Conservation (phyloP, 1,139 yeast genomes). For the Geotrichum reessii region DNA sequence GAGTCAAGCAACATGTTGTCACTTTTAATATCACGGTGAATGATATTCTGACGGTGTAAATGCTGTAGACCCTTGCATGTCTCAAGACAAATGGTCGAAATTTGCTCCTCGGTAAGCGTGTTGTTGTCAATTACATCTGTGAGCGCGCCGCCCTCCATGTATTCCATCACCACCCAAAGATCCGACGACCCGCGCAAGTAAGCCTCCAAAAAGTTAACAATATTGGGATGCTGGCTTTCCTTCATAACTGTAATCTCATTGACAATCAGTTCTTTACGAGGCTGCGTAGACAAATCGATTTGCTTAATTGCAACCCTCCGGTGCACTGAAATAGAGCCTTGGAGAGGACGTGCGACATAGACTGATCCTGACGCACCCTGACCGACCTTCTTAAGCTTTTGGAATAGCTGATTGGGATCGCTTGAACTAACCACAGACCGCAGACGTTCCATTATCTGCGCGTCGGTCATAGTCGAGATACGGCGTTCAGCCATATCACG, state of each 20-base stretch:
- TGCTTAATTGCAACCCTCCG: conserved; percentile 75
- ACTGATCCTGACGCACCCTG: conserved; percentile 99
- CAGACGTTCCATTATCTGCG: conserved; percentile 78
- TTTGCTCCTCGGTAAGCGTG: conserved; percentile 77
- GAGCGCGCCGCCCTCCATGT: conserved; percentile 84
- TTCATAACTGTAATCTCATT: conserved; percentile 93
- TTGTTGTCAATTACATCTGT: conserved; percentile 83
- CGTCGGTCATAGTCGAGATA: conserved; percentile 71
- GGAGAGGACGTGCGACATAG: conserved; percentile 64
- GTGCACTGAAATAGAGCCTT: conserved; percentile 29
- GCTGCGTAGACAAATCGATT: conserved; percentile 89
- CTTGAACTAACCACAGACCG: conserved; percentile 74
- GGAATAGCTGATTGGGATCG: conserved; percentile 82
- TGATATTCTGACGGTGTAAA: conserved; percentile 83
- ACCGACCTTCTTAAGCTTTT: conserved; percentile 92
- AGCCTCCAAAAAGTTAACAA: conserved; percentile 87
- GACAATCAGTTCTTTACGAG: conserved; percentile 88
- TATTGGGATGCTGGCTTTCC: conserved; percentile 82
- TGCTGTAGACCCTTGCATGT: conserved; percentile 89
- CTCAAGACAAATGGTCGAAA: conserved; percentile 84
- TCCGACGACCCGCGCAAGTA: conserved; percentile 52
- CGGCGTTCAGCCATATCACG: conserved; percentile 45
- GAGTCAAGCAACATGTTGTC: conserved; percentile 88
- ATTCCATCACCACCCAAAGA: conserved; percentile 93
- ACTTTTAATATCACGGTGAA: conserved; percentile 92